Base-by-base conservation (phyloP, 2,329 filamentous ascomycete genomes). In the Aspergillus sp. region DNA sequence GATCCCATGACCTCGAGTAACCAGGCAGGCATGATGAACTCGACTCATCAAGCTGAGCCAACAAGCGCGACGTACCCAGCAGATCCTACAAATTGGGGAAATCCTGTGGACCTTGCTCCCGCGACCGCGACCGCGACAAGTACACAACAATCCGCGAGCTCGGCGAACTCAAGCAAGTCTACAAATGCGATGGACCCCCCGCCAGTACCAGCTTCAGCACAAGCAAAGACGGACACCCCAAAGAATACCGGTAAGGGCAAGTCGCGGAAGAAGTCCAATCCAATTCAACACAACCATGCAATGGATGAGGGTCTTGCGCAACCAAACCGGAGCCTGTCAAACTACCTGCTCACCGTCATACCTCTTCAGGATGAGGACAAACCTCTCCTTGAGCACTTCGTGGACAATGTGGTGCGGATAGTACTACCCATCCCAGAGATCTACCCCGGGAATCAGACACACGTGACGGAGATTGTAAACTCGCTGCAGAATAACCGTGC, bases 331-430 rank as follows among this genome's bases (percentile, higher is more conserved):
- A 39, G 56, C 9, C 32, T 62, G 17, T 58, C 60, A 1, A 41
- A 39, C 17, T 53, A 36, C 38, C 12, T 62, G 3, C 57, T 55
- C n/a, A 36, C 47, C 12, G 39, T 54, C 21, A 48, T 63, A 5
- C 25, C 58, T 66, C 87, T 97, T 12, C 90, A 96, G 59, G 92
- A 97, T 66, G 86, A 86, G 71, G 95, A 98, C 78, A 89, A 92
- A 75, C 87, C 88, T 55, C 82, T 98, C 30, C 82, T 98, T 55
- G 89, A 95, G 64, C 92, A 98, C 78, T 97, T 98, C 74, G 84
- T 97, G 65, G 87, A 92, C 67, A 89, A 89, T 63, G 92, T 98
- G 30, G 82, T 96, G 57, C 91, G 91, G 39, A 87, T 65, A 3
- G 45, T 61, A 0, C 61, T 62, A 6, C 54, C 53, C 5, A 47